Evolutionary conservation across 129 eudicot species (phyloP).

Genomic region (Artemisia tridentata): DNA sequence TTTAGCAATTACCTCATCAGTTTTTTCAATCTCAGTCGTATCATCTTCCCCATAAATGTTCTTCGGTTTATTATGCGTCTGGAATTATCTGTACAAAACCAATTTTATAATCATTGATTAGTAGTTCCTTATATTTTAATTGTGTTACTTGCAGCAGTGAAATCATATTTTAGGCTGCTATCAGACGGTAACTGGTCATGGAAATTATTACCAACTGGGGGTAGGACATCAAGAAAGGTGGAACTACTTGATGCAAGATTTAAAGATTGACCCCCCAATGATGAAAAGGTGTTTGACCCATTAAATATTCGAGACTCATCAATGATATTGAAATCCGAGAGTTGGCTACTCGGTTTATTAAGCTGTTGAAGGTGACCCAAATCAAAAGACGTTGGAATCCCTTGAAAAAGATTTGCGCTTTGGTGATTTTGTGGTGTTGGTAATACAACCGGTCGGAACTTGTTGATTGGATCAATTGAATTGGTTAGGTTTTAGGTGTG

Average conservation of each 20-base stretch:
- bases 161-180: conserved; percentile 37
- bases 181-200: conserved; percentile 43
- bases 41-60: too few relatives aligned
- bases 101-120: too few relatives aligned
- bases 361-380: too few relatives aligned
- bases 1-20: too few relatives aligned
- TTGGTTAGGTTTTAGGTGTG: conserved; percentile 49
- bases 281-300: conserved; percentile 30
- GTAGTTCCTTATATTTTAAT: too few relatives aligned
- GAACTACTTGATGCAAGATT: conserved; percentile 42
- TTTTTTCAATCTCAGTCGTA: too few relatives aligned
- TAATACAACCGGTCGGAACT: conserved; percentile 49
- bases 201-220: conserved; percentile 38
- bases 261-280: conserved; percentile 42
- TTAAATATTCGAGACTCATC: conserved; percentile 47
- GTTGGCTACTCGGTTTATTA: too few relatives aligned
- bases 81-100: too few relatives aligned
- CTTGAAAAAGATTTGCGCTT: too few relatives aligned
- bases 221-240: conserved; percentile 38
- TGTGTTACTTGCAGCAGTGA: conserved; percentile 34
- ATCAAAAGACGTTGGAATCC: too few relatives aligned
- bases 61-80: too few relatives aligned
- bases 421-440: conserved; percentile 36
- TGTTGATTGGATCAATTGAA: conserved; percentile 38
- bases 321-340: too few relatives aligned